Evolutionary conservation across 2,329 filamentous ascomycete species (phyloP).

Genomic region (Aspergillus latus): DNA sequence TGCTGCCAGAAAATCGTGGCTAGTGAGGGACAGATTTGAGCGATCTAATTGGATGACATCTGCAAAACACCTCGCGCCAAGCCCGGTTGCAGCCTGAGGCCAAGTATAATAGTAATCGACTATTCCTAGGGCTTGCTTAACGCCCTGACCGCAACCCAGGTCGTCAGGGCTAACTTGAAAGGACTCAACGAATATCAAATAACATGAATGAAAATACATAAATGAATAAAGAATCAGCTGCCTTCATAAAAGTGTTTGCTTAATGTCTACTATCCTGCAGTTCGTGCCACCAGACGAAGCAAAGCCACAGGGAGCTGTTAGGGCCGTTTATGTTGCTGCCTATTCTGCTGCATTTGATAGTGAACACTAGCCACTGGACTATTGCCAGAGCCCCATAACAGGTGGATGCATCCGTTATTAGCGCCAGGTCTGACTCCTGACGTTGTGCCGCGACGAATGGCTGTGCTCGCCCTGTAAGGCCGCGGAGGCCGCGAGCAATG

Average conservation of each 20-base stretch:
- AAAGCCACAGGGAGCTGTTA: not conserved
- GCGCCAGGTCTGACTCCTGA: conserved; percentile 8
- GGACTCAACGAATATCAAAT: too few relatives aligned
- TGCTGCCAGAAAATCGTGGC: too few relatives aligned
- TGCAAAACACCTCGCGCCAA: too few relatives aligned
- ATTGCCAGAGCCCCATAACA: not conserved
- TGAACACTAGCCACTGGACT: not conserved
- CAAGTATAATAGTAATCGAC: too few relatives aligned
- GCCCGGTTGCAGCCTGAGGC: too few relatives aligned
- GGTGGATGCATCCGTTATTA: conserved; percentile 18
- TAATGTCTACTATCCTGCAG: not conserved
- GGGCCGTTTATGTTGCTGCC: not conserved
- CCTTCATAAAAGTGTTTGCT: not conserved
- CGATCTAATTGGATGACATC: too few relatives aligned
- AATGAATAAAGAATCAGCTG: too few relatives aligned
- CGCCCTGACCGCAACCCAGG: too few relatives aligned
- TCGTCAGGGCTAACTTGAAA: too few relatives aligned
- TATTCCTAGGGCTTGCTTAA: too few relatives aligned
- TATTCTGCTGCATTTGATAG: not conserved
- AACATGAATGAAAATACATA: too few relatives aligned
- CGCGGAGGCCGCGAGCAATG: not conserved
- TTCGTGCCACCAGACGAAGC: not conserved
- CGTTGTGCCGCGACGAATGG: conserved; percentile 1
- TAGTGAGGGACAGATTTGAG: too few relatives aligned
- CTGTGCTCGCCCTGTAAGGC: conserved; percentile 5